These are phyloP conservation scores for Microthlaspi erraticum DNA, from an alignment of 345 rosid genomes.

Conservation along the genomic window DNA sequence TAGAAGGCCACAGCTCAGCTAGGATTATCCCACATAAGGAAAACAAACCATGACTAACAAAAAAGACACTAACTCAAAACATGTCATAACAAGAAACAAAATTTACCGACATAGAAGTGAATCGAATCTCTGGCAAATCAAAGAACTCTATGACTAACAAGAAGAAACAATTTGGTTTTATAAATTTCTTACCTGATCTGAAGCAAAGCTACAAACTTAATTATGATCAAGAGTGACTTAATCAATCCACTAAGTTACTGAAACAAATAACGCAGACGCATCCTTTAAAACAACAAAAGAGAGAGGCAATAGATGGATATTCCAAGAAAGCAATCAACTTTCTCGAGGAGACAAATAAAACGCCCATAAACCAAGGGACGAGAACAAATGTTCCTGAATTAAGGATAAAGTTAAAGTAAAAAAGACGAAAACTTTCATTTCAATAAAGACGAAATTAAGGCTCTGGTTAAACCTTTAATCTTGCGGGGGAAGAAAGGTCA, in stretches of 20 bases:
- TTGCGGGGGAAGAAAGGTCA: conserved; percentile 14
- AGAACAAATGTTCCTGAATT: conserved; percentile 24
- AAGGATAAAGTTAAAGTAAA: conserved; percentile 12
- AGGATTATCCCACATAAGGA: background rate
- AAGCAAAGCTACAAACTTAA: conserved; percentile 29
- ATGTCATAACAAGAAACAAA: conserved; percentile 7
- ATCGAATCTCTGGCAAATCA: background rate
- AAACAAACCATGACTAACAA: background rate
- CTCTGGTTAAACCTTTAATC: conserved; percentile 28
- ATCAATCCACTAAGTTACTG: conserved; percentile 25
- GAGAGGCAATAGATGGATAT: conserved; percentile 12
- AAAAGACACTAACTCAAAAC: conserved; percentile 13
- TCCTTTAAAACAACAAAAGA: conserved; percentile 26
- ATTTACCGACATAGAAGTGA: background rate
- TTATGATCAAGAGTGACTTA: conserved; percentile 20
- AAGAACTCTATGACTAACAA: conserved; percentile 20
- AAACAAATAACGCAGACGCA: conserved; percentile 6
- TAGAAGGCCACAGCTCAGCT: conserved; percentile 4
- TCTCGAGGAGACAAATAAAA: conserved; percentile 41
- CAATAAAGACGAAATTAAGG: conserved; percentile 5
- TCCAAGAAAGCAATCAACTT: conserved; percentile 45
- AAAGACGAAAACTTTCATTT: background rate
- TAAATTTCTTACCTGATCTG: conserved; percentile 33
- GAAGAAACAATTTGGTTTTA: background rate
- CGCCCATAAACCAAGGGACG: conserved; percentile 39